These are phyloP conservation scores for Cordyceps cicadae DNA, from an alignment of 2,329 filamentous ascomycete species.

Conservation along the genomic window DNA sequence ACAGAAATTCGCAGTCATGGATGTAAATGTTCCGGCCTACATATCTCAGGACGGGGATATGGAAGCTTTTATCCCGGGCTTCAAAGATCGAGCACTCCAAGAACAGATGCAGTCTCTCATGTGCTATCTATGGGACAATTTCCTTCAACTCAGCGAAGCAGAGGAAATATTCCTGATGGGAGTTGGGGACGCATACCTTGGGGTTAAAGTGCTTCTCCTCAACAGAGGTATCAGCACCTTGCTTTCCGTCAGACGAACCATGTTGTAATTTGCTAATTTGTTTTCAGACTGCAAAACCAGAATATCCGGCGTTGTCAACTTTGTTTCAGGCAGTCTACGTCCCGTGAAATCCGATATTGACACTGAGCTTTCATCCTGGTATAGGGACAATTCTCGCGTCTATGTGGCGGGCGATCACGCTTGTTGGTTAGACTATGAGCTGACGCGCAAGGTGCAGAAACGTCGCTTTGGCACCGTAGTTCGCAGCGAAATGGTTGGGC, in stretches of 20 bases:
- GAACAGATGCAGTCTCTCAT: slow-evolving; percentile 64
- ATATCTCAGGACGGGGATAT: slow-evolving; percentile 53
- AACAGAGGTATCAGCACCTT: slow-evolving; percentile 52
- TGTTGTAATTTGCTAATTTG: slow-evolving; percentile 13
- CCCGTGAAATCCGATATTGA: slow-evolving; percentile 74
- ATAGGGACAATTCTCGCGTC: slow-evolving; percentile 70
- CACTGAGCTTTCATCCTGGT: slow-evolving; percentile 68
- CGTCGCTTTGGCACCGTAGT: slow-evolving; percentile 52
- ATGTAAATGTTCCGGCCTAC: slow-evolving; percentile 81
- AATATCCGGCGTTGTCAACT: slow-evolving; percentile 68
- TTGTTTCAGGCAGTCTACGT: slow-evolving; percentile 68
- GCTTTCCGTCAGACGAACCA: background rate
- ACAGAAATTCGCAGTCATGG: slow-evolving; percentile 77
- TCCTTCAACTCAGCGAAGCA: slow-evolving; percentile 67
- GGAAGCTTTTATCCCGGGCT: slow-evolving; percentile 37
- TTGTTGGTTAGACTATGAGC: slow-evolving; percentile 61
- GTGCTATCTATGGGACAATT: slow-evolving; percentile 93
- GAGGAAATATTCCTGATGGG: slow-evolving; percentile 79
- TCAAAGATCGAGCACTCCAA: slow-evolving; percentile 41
- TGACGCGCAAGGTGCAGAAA: slow-evolving; percentile 51
- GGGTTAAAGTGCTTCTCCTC: slow-evolving; percentile 71
- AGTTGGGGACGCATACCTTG: slow-evolving; percentile 80
- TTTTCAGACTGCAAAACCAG: slow-evolving; percentile 52
- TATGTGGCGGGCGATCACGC: slow-evolving; percentile 69
- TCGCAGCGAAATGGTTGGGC: slow-evolving; percentile 38